These are phyloP conservation scores for Drosera spatulata DNA, from an alignment of 179 eudicot species.

Conservation along the genomic window DNA sequence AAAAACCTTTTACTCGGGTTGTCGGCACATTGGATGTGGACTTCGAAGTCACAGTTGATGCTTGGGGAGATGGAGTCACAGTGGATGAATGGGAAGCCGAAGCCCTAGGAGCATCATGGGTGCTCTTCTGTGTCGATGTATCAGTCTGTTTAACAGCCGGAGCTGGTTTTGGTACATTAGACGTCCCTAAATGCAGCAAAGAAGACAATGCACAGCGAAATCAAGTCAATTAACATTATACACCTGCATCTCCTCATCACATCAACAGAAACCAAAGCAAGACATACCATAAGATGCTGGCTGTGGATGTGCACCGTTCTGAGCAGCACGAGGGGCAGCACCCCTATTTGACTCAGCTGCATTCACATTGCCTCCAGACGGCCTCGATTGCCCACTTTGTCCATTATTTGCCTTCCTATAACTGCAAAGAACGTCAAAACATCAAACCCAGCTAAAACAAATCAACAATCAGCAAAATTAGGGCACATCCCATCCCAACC, in stretches of 20 bases:
- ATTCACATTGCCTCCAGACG: conserved; percentile 19
- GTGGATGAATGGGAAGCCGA: too few relatives aligned
- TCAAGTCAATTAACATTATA: background rate
- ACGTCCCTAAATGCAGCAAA: conserved; percentile 18
- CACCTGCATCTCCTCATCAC: too few relatives aligned
- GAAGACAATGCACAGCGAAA: background rate
- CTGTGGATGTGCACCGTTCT: conserved; percentile 61
- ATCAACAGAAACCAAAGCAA: background rate
- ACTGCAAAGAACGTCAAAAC: conserved; percentile 13
- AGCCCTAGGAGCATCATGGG: conserved; percentile 37
- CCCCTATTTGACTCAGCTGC: conserved; percentile 12
- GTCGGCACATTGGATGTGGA: conserved; percentile 20
- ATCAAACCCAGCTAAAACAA: background rate
- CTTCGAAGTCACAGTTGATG: conserved; percentile 28
- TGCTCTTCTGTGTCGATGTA: conserved; percentile 26
- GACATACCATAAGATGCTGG: conserved; percentile 47
- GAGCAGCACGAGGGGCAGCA: conserved; percentile 21
- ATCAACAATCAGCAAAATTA: background rate
- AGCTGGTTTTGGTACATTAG: conserved; percentile 25
- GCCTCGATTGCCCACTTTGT: conserved; percentile 63
- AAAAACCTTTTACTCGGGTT: conserved; percentile 53
- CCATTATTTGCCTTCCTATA: conserved; percentile 49
- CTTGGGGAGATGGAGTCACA: conserved; percentile 22
- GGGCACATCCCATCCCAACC: too few relatives aligned
- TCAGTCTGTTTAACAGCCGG: conserved; percentile 27